phyloP scores from a whole-genome alignment of 306 rosid genomes.

The Rosa persica region DNA sequence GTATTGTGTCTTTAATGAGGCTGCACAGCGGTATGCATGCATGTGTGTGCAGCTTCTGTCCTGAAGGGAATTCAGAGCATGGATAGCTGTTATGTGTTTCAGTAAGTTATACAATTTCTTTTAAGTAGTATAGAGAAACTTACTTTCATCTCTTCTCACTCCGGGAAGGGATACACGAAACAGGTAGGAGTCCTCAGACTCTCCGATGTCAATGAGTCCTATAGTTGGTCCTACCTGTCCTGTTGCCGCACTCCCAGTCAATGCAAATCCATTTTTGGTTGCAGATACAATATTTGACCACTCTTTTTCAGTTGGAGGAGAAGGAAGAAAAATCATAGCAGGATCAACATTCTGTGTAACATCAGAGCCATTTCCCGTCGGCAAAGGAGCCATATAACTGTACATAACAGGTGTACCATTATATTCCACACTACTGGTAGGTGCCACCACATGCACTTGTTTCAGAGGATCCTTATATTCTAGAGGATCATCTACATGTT shows the following conservation, averaged over 20 bases:
- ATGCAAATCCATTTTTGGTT: slow-evolving; percentile 33
- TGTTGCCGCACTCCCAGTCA: slow-evolving; percentile 45
- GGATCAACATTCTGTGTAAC: slow-evolving; percentile 22
- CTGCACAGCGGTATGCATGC: not conserved
- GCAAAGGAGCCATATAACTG: slow-evolving; percentile 12
- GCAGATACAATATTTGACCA: slow-evolving; percentile 32
- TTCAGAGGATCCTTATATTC: slow-evolving; percentile 24
- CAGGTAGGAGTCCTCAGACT: slow-evolving; percentile 34
- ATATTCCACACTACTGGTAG: slow-evolving; percentile 22
- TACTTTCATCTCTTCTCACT: slow-evolving; percentile 42
- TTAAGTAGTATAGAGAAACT: slow-evolving; percentile 19
- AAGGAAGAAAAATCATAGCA: slow-evolving; percentile 40
- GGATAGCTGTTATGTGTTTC: not conserved
- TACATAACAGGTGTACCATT: slow-evolving; percentile 17
- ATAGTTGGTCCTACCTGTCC: slow-evolving; percentile 33
- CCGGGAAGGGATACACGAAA: slow-evolving; percentile 42
- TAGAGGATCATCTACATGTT: slow-evolving; percentile 27
- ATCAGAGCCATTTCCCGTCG: not conserved
- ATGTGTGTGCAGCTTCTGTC: not conserved
- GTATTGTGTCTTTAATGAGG: not conserved
- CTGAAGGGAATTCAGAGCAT: not conserved
- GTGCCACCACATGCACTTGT: slow-evolving; percentile 16
- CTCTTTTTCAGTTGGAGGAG: slow-evolving; percentile 34
- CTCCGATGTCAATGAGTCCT: slow-evolving; percentile 45
- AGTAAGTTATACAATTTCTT: not conserved